phyloP scores from a whole-genome alignment of 2,329 filamentous ascomycete genomes.

The Paraconiothyrium sp. region DNA sequence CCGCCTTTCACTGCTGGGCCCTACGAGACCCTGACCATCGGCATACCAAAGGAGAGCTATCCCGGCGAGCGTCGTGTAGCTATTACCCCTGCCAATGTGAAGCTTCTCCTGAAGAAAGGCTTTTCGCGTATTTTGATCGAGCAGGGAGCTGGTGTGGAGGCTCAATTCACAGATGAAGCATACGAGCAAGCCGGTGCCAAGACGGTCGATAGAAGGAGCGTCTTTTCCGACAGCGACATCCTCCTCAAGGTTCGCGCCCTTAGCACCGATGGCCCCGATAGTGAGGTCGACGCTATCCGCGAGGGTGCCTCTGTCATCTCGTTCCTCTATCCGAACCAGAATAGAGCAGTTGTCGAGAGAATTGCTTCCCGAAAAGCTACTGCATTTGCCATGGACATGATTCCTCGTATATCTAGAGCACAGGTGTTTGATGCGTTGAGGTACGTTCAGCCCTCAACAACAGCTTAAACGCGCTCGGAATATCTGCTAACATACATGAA shows the following conservation, averaged over 20 bases:
- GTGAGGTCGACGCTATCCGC: constrained; percentile 74
- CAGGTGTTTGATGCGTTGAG: constrained; percentile 85
- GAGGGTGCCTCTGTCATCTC: constrained; percentile 80
- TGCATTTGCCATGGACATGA: constrained; percentile 90
- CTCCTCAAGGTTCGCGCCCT: constrained; percentile 85
- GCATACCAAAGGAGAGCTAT: constrained; percentile 81
- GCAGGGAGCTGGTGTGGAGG: constrained; percentile 78
- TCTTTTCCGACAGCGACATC: constrained; percentile 81
- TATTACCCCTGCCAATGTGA: constrained; percentile 84
- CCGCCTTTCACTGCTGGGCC: constrained; percentile 59
- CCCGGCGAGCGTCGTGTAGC: constrained; percentile 83
- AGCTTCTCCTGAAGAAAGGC: constrained; percentile 84
- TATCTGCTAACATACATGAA: constrained; percentile 47
- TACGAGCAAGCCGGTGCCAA: constrained; percentile 83
- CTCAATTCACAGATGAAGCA: constrained; percentile 79
- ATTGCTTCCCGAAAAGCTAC: constrained; percentile 77
- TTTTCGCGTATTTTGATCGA: constrained; percentile 81
- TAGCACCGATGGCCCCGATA: constrained; percentile 63
- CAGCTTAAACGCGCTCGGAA: not conserved
- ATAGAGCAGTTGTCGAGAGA: constrained; percentile 76
- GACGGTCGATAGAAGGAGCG: constrained; percentile 72
- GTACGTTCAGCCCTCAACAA: constrained; percentile 20
- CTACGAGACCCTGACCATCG: constrained; percentile 77
- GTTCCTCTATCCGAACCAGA: constrained; percentile 84
- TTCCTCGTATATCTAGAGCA: constrained; percentile 87